Conservation (phyloP, 1,139 yeast species). For the Arxiozyma heterogenica region DNA sequence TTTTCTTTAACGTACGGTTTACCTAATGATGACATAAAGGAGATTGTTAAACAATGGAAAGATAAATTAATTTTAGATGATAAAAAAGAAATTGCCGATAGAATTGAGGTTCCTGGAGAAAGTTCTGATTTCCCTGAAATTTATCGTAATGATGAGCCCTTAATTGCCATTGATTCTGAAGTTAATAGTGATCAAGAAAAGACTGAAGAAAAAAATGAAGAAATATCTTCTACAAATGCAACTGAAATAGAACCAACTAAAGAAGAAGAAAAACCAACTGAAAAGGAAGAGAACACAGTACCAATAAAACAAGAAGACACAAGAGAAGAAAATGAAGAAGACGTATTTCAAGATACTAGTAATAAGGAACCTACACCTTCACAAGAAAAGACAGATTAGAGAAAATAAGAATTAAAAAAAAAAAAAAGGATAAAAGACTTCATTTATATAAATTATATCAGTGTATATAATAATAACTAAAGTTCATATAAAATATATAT, state of each 20-base stretch:
- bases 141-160: conserved; percentile 25
- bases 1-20: conserved; percentile 69
- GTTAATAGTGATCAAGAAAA: not conserved
- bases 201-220: conserved; percentile 7
- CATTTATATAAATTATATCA: not conserved
- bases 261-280: not conserved
- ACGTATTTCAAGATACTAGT: conserved; percentile 3
- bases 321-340: conserved; percentile 2
- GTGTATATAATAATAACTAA: not conserved
- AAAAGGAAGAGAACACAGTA: not conserved
- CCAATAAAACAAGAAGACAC: not conserved
- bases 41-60: conserved; percentile 60
- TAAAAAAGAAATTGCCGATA: conserved; percentile 50
- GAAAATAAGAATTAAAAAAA: not conserved
- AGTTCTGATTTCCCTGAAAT: conserved; percentile 29
- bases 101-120: conserved; percentile 34
- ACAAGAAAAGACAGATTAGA: not conserved
- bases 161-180: conserved; percentile 30
- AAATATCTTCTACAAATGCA: conserved; percentile 9
- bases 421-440: not conserved
- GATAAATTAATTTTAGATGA: conserved; percentile 41
- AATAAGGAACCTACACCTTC: conserved; percentile 3
- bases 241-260: conserved; percentile 17
- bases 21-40: conserved; percentile 36
- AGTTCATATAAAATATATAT: not conserved